Evolutionary conservation across 352 stramenopile species (phyloP).

Genomic region (Globisporangium canariense): DNA sequence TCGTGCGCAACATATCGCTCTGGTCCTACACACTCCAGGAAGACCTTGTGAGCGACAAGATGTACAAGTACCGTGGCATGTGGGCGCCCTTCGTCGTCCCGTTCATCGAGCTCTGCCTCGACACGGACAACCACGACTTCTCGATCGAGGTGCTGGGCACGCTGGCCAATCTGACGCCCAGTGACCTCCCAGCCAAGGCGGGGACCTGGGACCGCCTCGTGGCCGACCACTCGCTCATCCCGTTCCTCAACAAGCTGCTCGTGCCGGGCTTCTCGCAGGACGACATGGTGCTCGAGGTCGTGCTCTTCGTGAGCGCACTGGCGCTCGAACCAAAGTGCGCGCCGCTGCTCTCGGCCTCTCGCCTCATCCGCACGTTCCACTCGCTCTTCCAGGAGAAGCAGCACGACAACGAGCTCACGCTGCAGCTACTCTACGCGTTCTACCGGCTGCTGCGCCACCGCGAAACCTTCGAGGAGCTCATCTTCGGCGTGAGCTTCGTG

Average conservation of each 20-base stretch:
- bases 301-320: conserved; percentile 81
- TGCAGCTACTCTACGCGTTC: conserved; percentile 80
- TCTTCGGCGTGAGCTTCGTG: conserved; percentile 72
- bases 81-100: conserved; percentile 90
- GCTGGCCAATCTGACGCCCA: conserved; percentile 89
- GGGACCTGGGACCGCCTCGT: conserved; percentile 88
- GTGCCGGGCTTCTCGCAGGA: conserved; percentile 91
- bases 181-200: conserved; percentile 85
- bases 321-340: conserved; percentile 84
- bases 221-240: conserved; percentile 78
- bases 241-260: conserved; percentile 91
- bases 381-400: conserved; percentile 85
- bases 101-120: conserved; percentile 83
- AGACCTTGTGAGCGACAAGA: conserved; percentile 76
- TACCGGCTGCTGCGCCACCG: conserved; percentile 71
- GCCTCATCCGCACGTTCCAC: conserved; percentile 71
- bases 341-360: conserved; percentile 67
- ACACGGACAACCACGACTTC: conserved; percentile 91
- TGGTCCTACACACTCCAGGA: conserved; percentile 92
- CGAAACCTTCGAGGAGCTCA: conserved; percentile 78
- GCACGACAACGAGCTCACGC: conserved; percentile 81
- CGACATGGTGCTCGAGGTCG: conserved; percentile 90
- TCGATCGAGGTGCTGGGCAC: conserved; percentile 92
- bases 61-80: conserved; percentile 91
- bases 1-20: conserved; percentile 88